A percentile compares a stretch with the other conserved stretches of the same genome.
Evolutionary conservation across 345 rosid species (phyloP).

Genomic region (Sisymbrium altissimum): DNA sequence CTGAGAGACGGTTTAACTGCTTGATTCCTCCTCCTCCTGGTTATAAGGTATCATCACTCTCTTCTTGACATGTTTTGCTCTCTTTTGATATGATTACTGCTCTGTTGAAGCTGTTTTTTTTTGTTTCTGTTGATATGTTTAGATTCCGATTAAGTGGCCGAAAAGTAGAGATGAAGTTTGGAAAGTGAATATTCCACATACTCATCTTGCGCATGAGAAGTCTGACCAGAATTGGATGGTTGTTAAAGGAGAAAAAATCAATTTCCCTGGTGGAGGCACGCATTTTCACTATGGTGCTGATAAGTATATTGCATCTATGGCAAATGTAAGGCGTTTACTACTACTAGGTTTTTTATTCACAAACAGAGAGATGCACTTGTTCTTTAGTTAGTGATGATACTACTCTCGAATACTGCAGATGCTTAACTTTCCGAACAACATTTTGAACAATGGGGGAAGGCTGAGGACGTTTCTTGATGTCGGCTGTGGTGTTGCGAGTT

Average conservation of each 20-base stretch:
- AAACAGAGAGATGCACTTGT: background rate
- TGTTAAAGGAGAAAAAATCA: slow-evolving; percentile 88
- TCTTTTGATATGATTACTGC: background rate
- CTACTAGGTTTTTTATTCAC: background rate
- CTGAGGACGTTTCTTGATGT: slow-evolving; percentile 94
- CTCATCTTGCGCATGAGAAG: slow-evolving; percentile 97
- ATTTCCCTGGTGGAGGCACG: slow-evolving; percentile 99
- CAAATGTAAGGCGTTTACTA: slow-evolving; percentile 56
- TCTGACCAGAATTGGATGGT: slow-evolving; percentile 99
- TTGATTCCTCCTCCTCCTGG: slow-evolving; percentile 98
- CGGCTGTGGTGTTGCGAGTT: slow-evolving; percentile 98
- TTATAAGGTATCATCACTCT: slow-evolving; percentile 52
- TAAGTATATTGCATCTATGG: slow-evolving; percentile 92
- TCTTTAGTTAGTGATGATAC: background rate
- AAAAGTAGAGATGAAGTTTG: slow-evolving; percentile 98
- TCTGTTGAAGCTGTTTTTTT: slow-evolving; percentile 1
- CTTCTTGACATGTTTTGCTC: too few relatives aligned
- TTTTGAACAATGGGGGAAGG: slow-evolving; percentile 70
- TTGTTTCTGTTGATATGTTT: slow-evolving; percentile 5
- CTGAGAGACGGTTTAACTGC: slow-evolving; percentile 92
- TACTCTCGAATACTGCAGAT: slow-evolving; percentile 45
- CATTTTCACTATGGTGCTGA: slow-evolving; percentile 99
- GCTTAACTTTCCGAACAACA: slow-evolving; percentile 76
- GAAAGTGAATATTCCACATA: slow-evolving; percentile 98
- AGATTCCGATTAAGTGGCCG: slow-evolving; percentile 98